Evolutionary conservation across 176 grass and related monocot genomes (phyloP).

Genomic region (Neostapfia colusana): DNA sequence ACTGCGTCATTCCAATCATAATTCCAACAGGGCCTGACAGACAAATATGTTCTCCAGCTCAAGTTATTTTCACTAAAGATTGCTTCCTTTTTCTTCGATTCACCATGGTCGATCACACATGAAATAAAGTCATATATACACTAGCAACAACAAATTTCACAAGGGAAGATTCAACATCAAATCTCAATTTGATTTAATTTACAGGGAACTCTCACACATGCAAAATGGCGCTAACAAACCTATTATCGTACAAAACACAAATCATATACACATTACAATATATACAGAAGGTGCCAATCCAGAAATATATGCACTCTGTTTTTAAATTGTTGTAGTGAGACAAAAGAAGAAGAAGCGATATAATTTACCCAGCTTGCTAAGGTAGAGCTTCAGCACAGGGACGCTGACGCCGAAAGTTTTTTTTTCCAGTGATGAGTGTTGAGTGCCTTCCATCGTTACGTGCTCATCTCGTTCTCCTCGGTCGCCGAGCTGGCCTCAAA

Average conservation of each 20-base stretch:
- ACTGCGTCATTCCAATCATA: too few relatives aligned
- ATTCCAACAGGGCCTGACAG: too few relatives aligned
- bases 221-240: not conserved
- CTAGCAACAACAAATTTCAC: not conserved
- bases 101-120: not conserved
- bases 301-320: not conserved
- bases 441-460: conserved; percentile 10
- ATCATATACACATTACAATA: not conserved
- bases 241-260: not conserved
- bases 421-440: not conserved
- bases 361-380: too few relatives aligned
- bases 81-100: not conserved
- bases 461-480: not conserved
- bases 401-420: not conserved
- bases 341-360: not conserved
- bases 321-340: too few relatives aligned
- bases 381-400: not conserved
- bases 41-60: too few relatives aligned
- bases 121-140: not conserved
- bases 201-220: not conserved
- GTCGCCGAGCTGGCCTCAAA: conserved; percentile 14
- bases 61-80: too few relatives aligned
- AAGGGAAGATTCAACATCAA: not conserved
- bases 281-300: not conserved
- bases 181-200: not conserved